These are phyloP conservation scores for Chlamydomonas sphaeroides DNA, from an alignment of 139 green algal genomes.

Conservation along the genomic window DNA sequence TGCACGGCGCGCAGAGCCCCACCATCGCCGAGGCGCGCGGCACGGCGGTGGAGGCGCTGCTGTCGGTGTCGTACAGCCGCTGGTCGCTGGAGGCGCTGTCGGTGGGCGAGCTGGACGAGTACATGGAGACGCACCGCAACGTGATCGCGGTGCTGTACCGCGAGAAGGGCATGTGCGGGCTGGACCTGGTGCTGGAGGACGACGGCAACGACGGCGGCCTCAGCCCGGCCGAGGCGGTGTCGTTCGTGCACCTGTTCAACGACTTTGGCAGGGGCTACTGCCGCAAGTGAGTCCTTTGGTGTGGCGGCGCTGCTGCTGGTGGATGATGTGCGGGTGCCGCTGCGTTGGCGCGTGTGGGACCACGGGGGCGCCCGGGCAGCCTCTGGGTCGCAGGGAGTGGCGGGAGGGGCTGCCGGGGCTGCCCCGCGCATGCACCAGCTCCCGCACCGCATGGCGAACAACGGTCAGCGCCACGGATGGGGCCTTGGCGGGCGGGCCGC, in stretches of 20 bases:
- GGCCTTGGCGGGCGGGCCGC: too few relatives aligned
- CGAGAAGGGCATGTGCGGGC: background rate
- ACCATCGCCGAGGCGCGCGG: conserved; percentile 34
- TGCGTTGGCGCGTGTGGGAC: too few relatives aligned
- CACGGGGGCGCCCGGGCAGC: too few relatives aligned
- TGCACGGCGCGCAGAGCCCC: conserved; percentile 45
- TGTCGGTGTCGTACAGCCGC: conserved; percentile 51
- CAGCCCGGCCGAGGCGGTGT: background rate
- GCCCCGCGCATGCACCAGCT: too few relatives aligned
- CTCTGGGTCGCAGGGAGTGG: too few relatives aligned
- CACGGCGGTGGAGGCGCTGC: conserved; percentile 22
- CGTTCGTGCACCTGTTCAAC: background rate
- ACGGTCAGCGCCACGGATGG: too few relatives aligned
- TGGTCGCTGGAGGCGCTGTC: conserved; percentile 13
- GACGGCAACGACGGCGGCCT: background rate
- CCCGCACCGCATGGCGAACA: too few relatives aligned
- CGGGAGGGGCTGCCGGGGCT: too few relatives aligned
- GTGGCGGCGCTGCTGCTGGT: too few relatives aligned
- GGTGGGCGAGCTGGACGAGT: background rate
- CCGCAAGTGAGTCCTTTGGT: too few relatives aligned
- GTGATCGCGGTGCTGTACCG: conserved; percentile 15
- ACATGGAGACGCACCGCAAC: conserved; percentile 26
- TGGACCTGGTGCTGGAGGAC: background rate
- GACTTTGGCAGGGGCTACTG: background rate
- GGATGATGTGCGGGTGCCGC: too few relatives aligned